Percentiles rank a stretch among this genome's conserved stretches.
These are phyloP conservation scores for Starmerella bombi DNA, from an alignment of 805 yeast genomes.

Conservation along the genomic window DNA sequence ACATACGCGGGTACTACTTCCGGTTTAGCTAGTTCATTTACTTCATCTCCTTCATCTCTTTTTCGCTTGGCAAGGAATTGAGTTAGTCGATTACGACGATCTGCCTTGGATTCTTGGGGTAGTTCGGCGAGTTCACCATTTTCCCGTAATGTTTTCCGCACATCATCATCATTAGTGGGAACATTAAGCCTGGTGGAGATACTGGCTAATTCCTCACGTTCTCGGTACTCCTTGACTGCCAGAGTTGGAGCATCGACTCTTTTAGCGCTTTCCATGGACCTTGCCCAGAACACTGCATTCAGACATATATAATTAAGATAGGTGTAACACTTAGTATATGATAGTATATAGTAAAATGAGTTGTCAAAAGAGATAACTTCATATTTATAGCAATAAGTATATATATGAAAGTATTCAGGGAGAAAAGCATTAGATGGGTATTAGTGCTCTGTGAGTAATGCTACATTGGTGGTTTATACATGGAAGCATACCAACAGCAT, in stretches of 20 bases:
- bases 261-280: background rate
- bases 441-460: too few species aligned
- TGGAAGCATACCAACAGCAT: too few species aligned
- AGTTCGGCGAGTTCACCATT: slow-evolving; percentile 45
- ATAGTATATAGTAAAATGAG: too few species aligned
- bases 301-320: too few species aligned
- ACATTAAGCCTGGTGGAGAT: slow-evolving; percentile 27
- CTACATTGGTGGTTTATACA: too few species aligned
- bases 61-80: slow-evolving; percentile 28
- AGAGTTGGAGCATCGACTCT: slow-evolving; percentile 6
- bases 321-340: too few species aligned
- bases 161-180: slow-evolving; percentile 59
- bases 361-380: too few species aligned
- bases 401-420: too few species aligned
- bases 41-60: slow-evolving; percentile 16
- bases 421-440: too few species aligned
- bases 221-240: slow-evolving; percentile 1
- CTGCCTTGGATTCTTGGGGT: slow-evolving; percentile 48
- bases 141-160: slow-evolving; percentile 35
- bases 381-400: too few species aligned
- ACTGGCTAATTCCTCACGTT: slow-evolving; percentile 2
- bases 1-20: background rate
- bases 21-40: too few species aligned
- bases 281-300: too few species aligned
- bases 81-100: slow-evolving; percentile 47